Evolutionary conservation across 352 stramenopile species (phyloP), one percentile per base, ranked within the genome.

Genomic region (Phytophthora multivora): DNA sequence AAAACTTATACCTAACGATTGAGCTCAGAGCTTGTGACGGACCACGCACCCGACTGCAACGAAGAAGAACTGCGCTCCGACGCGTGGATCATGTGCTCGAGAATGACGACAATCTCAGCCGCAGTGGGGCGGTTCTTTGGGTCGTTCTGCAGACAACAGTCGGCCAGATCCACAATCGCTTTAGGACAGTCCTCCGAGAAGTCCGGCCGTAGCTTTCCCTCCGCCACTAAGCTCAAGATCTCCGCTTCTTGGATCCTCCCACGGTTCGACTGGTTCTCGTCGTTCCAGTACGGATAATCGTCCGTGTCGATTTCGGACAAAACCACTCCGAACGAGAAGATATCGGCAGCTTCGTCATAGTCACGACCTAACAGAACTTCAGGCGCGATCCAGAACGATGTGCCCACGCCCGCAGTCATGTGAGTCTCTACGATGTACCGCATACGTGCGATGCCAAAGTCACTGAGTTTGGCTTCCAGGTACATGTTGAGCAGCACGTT

Each of bases 401-500:
- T 79, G 26, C 71, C 71, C n/a, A 79, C 59, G 4, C 67, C 67
- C 2, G 66, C 71, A 10, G 69, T 80, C 68, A 80, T 77, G 41
- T 78, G 72, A 3, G 66, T 77, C 18, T 77, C 70, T 13, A 72
- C 66, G 13, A 76, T 35, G 41, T 73, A 63, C 3, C 67, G 64
- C 54, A 79, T 66, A 0, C 75, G 69, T 0, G 72, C 72, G 36
- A 83, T 79, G 3, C 78, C 78, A 59, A 92, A 92, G 56, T 90
- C 80, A 31, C 77, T 90, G 15, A 90, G 64, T 30, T 92, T 92
- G 9, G 80, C 76, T 23, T 88, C 69, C 64, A 88, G 42, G 19
- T 88, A 69, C 19, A 67, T 63, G 51, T 82, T 89, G 0, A 89
- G 67, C 41, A 85, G 70, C 5, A 79, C 71, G 19, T 86, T 73